These are phyloP conservation scores for Potentilla sterilis DNA, from an alignment of 306 rosid species.

Conservation along the genomic window DNA sequence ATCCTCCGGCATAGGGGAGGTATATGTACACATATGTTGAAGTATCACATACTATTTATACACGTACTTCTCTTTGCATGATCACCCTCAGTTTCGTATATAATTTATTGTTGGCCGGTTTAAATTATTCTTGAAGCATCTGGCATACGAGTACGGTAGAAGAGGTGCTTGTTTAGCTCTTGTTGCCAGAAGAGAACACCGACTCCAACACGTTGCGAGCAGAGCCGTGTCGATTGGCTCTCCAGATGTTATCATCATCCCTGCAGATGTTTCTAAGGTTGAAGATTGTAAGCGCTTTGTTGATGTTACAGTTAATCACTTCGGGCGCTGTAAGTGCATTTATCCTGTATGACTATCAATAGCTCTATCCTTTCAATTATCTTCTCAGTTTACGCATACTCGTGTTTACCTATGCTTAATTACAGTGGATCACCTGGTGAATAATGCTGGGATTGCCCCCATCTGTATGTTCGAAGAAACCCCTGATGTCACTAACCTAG, in stretches of 20 bases:
- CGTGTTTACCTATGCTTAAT: not conserved
- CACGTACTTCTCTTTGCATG: not conserved
- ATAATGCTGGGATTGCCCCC: conserved; percentile 56
- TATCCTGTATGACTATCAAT: not conserved
- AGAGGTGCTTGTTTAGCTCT: conserved; percentile 59
- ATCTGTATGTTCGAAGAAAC: conserved; percentile 45
- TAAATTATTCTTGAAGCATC: conserved; percentile 25
- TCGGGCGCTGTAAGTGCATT: conserved; percentile 42
- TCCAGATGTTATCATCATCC: conserved; percentile 40
- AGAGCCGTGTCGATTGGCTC: conserved; percentile 40
- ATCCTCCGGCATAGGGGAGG: conserved; percentile 60
- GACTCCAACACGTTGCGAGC: conserved; percentile 41
- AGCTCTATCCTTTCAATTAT: not conserved
- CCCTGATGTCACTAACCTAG: conserved; percentile 34
- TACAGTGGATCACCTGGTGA: conserved; percentile 65
- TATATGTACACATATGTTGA: not conserved
- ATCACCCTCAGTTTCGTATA: no score
- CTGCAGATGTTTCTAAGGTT: conserved; percentile 53
- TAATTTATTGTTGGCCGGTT: not conserved
- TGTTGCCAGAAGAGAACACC: conserved; percentile 47
- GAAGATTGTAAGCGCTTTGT: conserved; percentile 46
- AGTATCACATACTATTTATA: no score
- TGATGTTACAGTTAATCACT: conserved; percentile 40
- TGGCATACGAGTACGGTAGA: conserved; percentile 64
- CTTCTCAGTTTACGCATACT: not conserved